Conservation (phyloP, 345 rosid genomes). For the Dipteronia dyeriana region DNA sequence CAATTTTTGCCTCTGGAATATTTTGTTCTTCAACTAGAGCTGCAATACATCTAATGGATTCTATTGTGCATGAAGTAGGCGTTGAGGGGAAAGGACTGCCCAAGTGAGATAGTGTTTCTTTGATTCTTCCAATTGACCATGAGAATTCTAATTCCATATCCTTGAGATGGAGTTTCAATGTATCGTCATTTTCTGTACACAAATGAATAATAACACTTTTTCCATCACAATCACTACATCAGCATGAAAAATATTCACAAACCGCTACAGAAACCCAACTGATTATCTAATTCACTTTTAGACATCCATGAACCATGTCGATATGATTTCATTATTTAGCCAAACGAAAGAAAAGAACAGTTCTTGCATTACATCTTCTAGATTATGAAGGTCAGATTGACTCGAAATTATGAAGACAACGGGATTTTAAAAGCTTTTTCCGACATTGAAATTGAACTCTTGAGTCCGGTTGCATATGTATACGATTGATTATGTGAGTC, state of each 20-base stretch:
- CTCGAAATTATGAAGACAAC: neutral
- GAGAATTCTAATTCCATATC: slow-evolving; percentile 70
- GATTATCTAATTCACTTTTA: neutral
- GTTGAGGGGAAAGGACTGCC: slow-evolving; percentile 45
- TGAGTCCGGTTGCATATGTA: no score
- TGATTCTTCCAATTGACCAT: slow-evolving; percentile 70
- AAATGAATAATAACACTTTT: slow-evolving; percentile 6
- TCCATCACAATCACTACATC: neutral
- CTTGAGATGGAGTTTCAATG: slow-evolving; percentile 58
- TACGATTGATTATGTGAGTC: no score
- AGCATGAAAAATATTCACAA: neutral
- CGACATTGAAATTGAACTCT: neutral
- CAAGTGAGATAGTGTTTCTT: slow-evolving; percentile 50
- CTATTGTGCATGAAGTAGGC: slow-evolving; percentile 59
- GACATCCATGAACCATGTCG: slow-evolving; percentile 2
- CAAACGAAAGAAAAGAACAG: neutral
- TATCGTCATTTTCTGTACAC: slow-evolving; percentile 51
- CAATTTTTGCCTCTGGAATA: slow-evolving; percentile 66
- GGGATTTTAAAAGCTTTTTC: neutral
- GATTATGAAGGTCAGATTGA: neutral
- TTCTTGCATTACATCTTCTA: neutral
- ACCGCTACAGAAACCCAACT: neutral
- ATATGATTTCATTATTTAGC: neutral
- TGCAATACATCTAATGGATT: slow-evolving; percentile 44
- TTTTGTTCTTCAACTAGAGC: slow-evolving; percentile 69